These are phyloP conservation scores for Coprinellus aureogranulatus DNA, from an alignment of 768 basidiomycete genomes.

Conservation along the genomic window DNA sequence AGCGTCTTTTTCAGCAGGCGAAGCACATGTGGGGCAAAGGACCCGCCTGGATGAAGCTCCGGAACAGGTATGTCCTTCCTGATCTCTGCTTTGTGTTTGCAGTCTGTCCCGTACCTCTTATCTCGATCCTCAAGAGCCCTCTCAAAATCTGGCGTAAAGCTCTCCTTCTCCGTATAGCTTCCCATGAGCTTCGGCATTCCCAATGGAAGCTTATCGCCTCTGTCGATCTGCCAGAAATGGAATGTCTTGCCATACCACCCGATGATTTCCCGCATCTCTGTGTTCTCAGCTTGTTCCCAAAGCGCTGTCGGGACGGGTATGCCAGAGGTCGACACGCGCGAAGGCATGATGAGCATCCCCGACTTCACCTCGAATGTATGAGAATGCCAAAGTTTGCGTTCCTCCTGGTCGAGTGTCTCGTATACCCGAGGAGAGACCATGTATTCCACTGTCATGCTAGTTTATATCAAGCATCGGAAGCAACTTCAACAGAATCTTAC, in stretches of 20 bases:
- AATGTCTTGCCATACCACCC: constrained; percentile 16
- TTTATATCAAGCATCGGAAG: neutral
- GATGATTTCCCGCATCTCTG: constrained; percentile 16
- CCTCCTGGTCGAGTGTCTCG: constrained; percentile 13
- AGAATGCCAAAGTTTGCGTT: constrained; percentile 18
- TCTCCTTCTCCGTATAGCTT: constrained; percentile 10
- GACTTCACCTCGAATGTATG: constrained; percentile 20
- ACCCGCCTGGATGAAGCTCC: constrained; percentile 11
- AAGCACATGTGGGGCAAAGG: too few species aligned
- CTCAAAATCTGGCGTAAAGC: constrained; percentile 6
- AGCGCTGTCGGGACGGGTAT: constrained; percentile 10
- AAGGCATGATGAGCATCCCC: constrained; percentile 19
- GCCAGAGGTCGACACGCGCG: constrained; percentile 4
- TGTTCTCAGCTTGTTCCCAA: constrained; percentile 16
- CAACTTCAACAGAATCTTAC: constrained; percentile 8
- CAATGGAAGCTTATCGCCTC: constrained; percentile 9
- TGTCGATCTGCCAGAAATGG: constrained; percentile 18
- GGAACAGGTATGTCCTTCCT: constrained; percentile 11
- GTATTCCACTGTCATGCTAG: constrained; percentile 16
- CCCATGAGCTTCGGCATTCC: constrained; percentile 14
- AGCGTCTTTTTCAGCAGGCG: too few species aligned
- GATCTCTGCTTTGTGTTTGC: constrained; percentile 8
- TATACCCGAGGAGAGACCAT: constrained; percentile 17
- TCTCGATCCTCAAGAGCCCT: constrained; percentile 8
- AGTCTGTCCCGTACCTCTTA: constrained; percentile 10